Conservation (phyloP, 345 rosid genomes). For the Eucalyptus globulus region DNA sequence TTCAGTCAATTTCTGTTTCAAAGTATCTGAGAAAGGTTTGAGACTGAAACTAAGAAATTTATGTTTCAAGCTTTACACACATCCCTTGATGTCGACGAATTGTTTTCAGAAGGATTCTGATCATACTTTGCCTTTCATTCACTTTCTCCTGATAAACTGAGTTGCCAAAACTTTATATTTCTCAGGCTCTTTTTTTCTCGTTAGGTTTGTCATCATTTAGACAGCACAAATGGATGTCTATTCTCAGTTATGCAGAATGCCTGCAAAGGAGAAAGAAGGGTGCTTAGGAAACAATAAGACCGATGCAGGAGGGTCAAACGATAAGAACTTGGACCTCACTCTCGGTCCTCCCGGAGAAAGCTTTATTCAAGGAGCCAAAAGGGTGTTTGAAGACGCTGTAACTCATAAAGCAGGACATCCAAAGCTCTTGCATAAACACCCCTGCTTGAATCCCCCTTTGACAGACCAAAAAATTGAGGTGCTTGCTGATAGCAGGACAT, state of each 20-base stretch:
- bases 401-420: not conserved
- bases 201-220: not conserved
- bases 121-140: not conserved
- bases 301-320: not conserved
- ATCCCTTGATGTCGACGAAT: not conserved
- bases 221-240: not conserved
- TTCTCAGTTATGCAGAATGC: not conserved
- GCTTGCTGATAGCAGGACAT: not conserved
- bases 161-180: not conserved
- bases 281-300: not conserved
- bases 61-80: not conserved
- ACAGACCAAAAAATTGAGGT: not conserved
- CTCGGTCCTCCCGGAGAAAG: slow-evolving; percentile 30
- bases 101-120: not conserved
- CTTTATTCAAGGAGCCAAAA: slow-evolving; percentile 5
- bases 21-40: not conserved
- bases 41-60: not conserved
- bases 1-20: not conserved
- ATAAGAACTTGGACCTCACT: slow-evolving; percentile 24
- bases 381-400: not conserved
- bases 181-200: not conserved
- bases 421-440: not conserved
- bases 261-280: not conserved
- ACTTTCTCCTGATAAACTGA: not conserved
- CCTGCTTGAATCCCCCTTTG: not conserved